Evolutionary conservation across 1,284 basidiomycete species (phyloP), one percentile per base, ranked within the genome.

Genomic region (Sphaerobolus stellatus): DNA sequence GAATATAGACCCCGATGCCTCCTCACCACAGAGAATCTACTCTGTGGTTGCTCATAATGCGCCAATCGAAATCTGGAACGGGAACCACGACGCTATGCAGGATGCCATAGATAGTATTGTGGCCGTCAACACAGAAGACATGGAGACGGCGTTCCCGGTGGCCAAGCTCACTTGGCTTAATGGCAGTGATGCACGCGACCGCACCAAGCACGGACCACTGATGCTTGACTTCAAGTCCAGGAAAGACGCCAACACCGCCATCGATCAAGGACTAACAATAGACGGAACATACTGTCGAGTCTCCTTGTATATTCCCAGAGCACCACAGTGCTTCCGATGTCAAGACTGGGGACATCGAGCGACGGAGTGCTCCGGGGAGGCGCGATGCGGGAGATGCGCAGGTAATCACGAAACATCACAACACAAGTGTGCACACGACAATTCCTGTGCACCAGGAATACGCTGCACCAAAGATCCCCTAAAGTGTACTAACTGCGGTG

Each of bases 401-500:
- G n/a, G n/a, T n/a, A n/a, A n/a, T n/a, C n/a, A n/a, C n/a, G n/a
- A n/a, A n/a, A n/a, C n/a, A n/a, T n/a, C n/a, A n/a, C n/a, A n/a
- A n/a, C n/a, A n/a, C 59, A 66, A 70, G 16, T 44, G 51, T 14
- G 66, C 54, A 45, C 57, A 60, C 13, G 8, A 7, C 13, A 48
- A 52, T 25, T 70, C 71, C 47, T 52, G 62, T 3, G 65, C 65
- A 1, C 28, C 36, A 8, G 60, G n/a, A 7, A 7, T 18, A 18
- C n/a, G 63, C 9, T 73, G 71, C 52, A 49, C 33, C n/a, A n/a
- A 1, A 41, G 40, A 0, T 8, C 5, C 11, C 11, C 60, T 11
- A 61, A n/a, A 36, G 6, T 71, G 68, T 52, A 60, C 61, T 1
- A 58, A 44, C 14, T 71, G 69, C 48, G 58, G 56, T 0, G 54